These are phyloP conservation scores for Cubamyces sp. DNA, from an alignment of 768 basidiomycete species.

Conservation along the genomic window DNA sequence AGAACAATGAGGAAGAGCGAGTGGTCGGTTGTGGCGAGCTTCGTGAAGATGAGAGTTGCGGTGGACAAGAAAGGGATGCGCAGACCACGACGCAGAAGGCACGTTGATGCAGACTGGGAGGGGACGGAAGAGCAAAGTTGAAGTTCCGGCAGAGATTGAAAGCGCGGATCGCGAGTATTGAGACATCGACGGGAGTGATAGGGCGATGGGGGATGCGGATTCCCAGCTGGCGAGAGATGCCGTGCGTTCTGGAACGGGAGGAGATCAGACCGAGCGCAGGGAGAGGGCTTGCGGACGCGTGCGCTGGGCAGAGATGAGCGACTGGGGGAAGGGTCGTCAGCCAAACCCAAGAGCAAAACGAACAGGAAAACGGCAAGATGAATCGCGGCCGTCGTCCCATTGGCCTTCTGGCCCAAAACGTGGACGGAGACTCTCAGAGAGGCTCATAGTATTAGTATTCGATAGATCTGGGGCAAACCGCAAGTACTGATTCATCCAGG, in stretches of 20 bases:
- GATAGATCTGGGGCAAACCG: neutral
- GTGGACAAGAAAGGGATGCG: conserved; percentile 8
- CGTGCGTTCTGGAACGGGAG: conserved; percentile 22
- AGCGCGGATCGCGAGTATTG: conserved; percentile 21
- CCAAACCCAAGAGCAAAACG: neutral
- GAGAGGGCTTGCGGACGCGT: neutral
- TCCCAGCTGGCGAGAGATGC: conserved; percentile 17
- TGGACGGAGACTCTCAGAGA: neutral
- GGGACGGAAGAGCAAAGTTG: conserved; percentile 4
- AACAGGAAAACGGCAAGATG: conserved; percentile 1
- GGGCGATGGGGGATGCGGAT: neutral
- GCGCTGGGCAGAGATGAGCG: conserved; percentile 10
- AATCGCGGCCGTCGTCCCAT: neutral
- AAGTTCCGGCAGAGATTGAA: conserved; percentile 7
- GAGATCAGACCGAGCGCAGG: no score
- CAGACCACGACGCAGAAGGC: conserved; percentile 1
- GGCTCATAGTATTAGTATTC: neutral
- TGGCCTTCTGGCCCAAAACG: conserved; percentile 2
- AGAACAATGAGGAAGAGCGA: conserved; percentile 4
- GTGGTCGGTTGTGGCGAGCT: conserved; percentile 12
- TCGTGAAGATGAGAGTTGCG: conserved; percentile 3
- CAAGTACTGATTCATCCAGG: neutral
- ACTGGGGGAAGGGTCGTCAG: neutral
- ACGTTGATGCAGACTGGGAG: neutral
- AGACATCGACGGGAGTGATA: conserved; percentile 12